phyloP scores from a whole-genome alignment of 2,329 filamentous ascomycete genomes.

The Celoporthe dispersa region DNA sequence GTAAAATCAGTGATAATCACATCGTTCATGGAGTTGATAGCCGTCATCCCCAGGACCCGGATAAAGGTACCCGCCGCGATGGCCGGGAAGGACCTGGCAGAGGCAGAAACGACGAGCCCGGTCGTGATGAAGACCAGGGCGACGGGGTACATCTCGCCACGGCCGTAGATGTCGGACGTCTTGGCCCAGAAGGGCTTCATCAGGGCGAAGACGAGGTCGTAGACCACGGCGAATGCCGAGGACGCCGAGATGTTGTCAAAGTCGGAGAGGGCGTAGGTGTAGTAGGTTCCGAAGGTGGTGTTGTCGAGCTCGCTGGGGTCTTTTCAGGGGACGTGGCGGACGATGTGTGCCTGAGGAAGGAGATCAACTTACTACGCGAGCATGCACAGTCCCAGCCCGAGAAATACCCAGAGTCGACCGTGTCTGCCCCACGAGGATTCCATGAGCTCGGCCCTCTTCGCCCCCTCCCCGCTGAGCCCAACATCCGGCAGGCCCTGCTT shows the following conservation, averaged over 20 bases:
- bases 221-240: slow-evolving; percentile 38
- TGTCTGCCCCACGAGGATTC: neutral
- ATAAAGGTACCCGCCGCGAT: slow-evolving; percentile 61
- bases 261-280: slow-evolving; percentile 40
- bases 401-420: neutral
- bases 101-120: slow-evolving; percentile 62
- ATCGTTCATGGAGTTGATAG: slow-evolving; percentile 64
- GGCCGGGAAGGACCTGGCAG: slow-evolving; percentile 54
- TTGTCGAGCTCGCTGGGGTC: slow-evolving; percentile 39
- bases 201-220: slow-evolving; percentile 50
- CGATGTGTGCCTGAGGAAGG: neutral
- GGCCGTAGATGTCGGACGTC: slow-evolving; percentile 64
- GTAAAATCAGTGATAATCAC: slow-evolving; percentile 69
- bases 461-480: slow-evolving; percentile 2
- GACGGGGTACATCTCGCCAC: slow-evolving; percentile 63
- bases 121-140: slow-evolving; percentile 58
- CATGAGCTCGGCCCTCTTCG: neutral
- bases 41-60: slow-evolving; percentile 62
- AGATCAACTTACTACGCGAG: neutral
- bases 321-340: too few species aligned
- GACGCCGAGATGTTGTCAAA: slow-evolving; percentile 39
- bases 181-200: slow-evolving; percentile 66
- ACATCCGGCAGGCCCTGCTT: neutral
- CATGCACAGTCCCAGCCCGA: neutral
- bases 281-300: slow-evolving; percentile 37